Base-by-base conservation (phyloP, 345 rosid genomes). In the Corchorus capsularis region DNA sequence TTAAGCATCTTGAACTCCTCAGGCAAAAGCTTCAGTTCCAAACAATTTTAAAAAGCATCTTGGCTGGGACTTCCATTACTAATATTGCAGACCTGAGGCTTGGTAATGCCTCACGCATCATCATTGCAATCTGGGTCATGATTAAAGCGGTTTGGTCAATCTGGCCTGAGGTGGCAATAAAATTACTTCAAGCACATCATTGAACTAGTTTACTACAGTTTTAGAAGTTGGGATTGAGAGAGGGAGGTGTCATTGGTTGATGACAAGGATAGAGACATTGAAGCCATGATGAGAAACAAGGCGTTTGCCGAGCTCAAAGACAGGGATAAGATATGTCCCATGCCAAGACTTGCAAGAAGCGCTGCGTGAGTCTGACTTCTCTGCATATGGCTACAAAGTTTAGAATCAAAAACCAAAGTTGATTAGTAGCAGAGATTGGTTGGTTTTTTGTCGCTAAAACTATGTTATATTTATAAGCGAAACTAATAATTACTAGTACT, bases 291-390 rank as follows among this genome's bases (percentile, higher is more conserved):
- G 76, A 34, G 73, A 5, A 45, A 79, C 80, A 22, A 88, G 86
- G 52, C 86, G 85, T 47, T 86, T 84, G 27, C 83, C 89, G 0
- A 92, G 91, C 78, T 90, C 93, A 2, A 92, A 76, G 66, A 87
- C 82, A 0, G 94, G 95, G 81, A 87, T 88, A 4, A 89, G 79
- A 79, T 91, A n/a, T n/a, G 96, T 34, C 97, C 91, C 86, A 88
- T 78, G 68, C 97, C 94, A 11, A 92, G 96, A 72, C 95, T 89
- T 3, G 93, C 85, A 5, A 92, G 79, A 19, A 92, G 77, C 56
- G 82, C 83, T 6, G 83, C 82, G 55, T 84, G 90, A 67, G 80
- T 84, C 75, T 81, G 86, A 50, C 56, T 56, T 53, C 56, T 59
- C 34, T 78, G 78, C 89, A 86, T 87, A n/a, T n/a, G n/a, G n/a